A percentile compares a stretch with the other conserved stretches of the same genome.
phyloP scores from a whole-genome alignment of 495 filamentous ascomycete species.

The Penicillium herquei region DNA sequence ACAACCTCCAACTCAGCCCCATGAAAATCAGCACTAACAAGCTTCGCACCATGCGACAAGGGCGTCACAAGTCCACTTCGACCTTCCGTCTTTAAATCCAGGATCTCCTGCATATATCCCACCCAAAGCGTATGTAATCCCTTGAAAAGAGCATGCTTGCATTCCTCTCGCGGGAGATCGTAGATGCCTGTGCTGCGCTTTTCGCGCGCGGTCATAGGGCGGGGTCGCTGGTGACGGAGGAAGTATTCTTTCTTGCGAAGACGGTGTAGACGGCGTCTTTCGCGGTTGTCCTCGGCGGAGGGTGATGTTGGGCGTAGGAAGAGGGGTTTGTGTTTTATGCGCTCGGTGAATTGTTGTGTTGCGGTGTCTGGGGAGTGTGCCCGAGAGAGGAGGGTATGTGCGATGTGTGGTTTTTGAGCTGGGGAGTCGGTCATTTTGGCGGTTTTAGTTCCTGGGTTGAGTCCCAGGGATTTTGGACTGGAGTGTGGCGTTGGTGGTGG shows the following conservation, averaged over 20 bases:
- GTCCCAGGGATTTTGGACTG: background rate
- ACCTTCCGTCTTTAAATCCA: conserved; percentile 45
- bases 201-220: conserved; percentile 75
- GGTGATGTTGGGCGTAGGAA: conserved; percentile 72
- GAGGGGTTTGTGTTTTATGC: conserved; percentile 79
- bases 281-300: conserved; percentile 58
- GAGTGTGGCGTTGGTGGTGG: conserved; percentile 3
- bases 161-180: conserved; percentile 63
- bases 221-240: conserved; percentile 62
- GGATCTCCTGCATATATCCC: conserved; percentile 74
- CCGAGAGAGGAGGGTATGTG: conserved; percentile 65
- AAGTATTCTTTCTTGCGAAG: conserved; percentile 54
- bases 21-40: conserved; percentile 85
- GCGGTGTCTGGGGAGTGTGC: conserved; percentile 73
- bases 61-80: conserved; percentile 48
- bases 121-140: conserved; percentile 77
- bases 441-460: background rate
- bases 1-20: conserved; percentile 84
- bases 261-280: conserved; percentile 57
- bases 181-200: conserved; percentile 72
- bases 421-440: conserved; percentile 30
- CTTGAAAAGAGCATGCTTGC: conserved; percentile 74
- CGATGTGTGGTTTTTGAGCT: conserved; percentile 47
- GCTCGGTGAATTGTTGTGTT: conserved; percentile 69
- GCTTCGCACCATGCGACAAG: conserved; percentile 58